Evolutionary conservation across 1,139 yeast species (phyloP), one percentile per base, ranked within the genome.

Genomic region (Debaryomycetaceae sp.): DNA sequence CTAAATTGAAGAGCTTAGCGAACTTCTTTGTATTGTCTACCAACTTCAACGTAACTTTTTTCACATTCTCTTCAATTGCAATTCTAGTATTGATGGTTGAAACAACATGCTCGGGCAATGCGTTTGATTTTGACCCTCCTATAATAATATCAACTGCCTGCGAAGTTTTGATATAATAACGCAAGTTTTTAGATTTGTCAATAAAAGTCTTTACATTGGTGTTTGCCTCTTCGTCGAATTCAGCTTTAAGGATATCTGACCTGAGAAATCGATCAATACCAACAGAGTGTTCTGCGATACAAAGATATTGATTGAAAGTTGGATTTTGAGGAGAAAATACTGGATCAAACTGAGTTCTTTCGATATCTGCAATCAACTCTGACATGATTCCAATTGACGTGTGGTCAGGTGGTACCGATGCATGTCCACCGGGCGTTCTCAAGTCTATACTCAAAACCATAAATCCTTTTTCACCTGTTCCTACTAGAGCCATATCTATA

Each of bases 401-500:
- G 43, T 71, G 75, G 33, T 61, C 59, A 13, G 73, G 75, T 2
- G 77, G 77, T 7, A 67, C 58, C 0, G 71, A 65, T 1, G 76
- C 68, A 45, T 72, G 77, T 1, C 77, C 77, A 15, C 77, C 77
- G 2, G 35, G 56, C n/a, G 73, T 65, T 35, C 52, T 58, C 34
- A 71, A 50, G 4, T 58, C 63, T 19, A 71, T 54, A 17, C 50
- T 45, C 1, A 66, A 47, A 44, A 70, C 63, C 16, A 65, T 40
- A 35, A 58, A 55, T 0, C 77, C 77, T 51, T 71, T 71, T 47
- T 71, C 77, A 6, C 70, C 69, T 3, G 73, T 66, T 6, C 70
- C 70, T 1, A 86, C 82, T 31, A 75, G 52, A 3, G 84, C 84
- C 46, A 78, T 61, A 52, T 62, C 63, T 35, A 65, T 53, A 7